These are phyloP conservation scores for Mortierella sp. DNA, from an alignment of 371 early-diverging fungal species.

Conservation along the genomic window DNA sequence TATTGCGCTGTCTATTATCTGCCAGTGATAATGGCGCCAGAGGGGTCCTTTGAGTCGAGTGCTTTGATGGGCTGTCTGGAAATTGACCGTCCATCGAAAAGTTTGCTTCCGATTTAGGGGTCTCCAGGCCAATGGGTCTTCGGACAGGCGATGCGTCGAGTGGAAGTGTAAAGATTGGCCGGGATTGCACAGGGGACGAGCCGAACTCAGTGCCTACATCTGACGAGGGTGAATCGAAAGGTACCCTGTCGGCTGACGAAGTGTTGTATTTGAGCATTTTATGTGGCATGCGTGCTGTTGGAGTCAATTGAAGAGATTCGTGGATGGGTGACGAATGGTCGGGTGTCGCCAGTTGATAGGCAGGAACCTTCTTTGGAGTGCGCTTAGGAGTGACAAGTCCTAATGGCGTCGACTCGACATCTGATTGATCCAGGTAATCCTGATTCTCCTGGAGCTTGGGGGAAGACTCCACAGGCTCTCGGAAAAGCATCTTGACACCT, in stretches of 20 bases:
- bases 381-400: conserved; percentile 41
- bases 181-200: conserved; percentile 28
- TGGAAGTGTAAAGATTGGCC: conserved; percentile 27
- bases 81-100: conserved; percentile 19
- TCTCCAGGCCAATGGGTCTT: conserved; percentile 14
- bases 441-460: conserved; percentile 14
- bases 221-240: conserved; percentile 33
- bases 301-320: conserved; percentile 30
- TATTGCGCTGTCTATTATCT: conserved; percentile 16
- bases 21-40: conserved; percentile 24
- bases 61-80: conserved; percentile 19
- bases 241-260: conserved; percentile 21
- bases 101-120: conserved; percentile 21
- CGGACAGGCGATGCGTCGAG: conserved; percentile 22
- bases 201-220: conserved; percentile 38
- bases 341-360: conserved; percentile 33
- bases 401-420: conserved; percentile 1
- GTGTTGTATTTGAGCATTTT: conserved; percentile 42
- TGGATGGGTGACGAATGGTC: conserved; percentile 38
- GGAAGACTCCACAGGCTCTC: conserved; percentile 19
- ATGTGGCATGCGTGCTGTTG: conserved; percentile 49
- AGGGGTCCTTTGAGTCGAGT: conserved; percentile 20
- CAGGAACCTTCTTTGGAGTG: neutral
- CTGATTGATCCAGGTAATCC: conserved; percentile 10
- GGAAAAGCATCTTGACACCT: conserved; percentile 54